Conservation (phyloP, 73 alveolate species). For the Tetrahymena malaccensis region DNA sequence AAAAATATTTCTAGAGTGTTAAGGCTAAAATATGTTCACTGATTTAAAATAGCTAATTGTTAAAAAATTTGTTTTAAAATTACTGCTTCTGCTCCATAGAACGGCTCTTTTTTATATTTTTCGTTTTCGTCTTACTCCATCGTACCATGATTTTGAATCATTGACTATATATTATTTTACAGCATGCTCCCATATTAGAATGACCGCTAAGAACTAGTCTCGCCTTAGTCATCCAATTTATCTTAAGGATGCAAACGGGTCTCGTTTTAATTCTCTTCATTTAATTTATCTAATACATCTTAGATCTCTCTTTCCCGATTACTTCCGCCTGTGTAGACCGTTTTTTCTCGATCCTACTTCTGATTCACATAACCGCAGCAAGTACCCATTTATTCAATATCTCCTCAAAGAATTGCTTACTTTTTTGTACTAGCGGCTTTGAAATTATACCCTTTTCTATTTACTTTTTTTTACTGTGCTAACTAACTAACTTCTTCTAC, state of each 20-base stretch:
- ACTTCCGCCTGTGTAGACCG: background rate
- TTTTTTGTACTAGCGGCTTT: background rate
- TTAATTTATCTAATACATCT: background rate
- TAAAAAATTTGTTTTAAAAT: background rate
- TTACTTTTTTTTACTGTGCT: background rate
- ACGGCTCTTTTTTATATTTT: background rate
- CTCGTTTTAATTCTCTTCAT: background rate
- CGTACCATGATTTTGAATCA: background rate
- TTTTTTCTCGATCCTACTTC: background rate
- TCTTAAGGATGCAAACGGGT: background rate
- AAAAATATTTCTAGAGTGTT: background rate
- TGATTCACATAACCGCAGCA: background rate
- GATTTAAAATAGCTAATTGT: background rate
- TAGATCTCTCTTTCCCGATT: background rate
- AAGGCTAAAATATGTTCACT: background rate
- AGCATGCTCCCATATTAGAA: background rate
- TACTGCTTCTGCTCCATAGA: background rate
- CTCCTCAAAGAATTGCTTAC: background rate
- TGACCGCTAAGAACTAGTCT: background rate
- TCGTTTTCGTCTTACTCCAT: background rate
- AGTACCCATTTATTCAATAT: background rate
- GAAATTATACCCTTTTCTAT: background rate
- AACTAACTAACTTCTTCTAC: background rate
- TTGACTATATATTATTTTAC: background rate
- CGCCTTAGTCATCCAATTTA: background rate